Evolutionary conservation across 495 filamentous ascomycete genomes (phyloP), one percentile per base, ranked within the genome.

Genomic region (Geoglossum glabrum): DNA sequence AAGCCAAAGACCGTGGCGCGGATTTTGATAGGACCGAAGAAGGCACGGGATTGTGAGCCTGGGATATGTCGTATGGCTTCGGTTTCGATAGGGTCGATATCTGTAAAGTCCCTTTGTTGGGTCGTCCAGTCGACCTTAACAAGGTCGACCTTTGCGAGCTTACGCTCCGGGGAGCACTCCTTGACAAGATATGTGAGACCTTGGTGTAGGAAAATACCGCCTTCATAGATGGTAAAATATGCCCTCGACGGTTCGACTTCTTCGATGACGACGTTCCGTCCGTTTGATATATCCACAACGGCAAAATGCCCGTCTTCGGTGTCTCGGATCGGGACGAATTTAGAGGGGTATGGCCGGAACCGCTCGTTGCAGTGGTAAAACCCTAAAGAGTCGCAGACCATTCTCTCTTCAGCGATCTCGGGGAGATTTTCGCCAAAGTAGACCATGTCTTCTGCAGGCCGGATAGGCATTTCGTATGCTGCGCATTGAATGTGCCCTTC

Each of bases 101-200:
- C 92, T 1, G 90, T 96, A 70, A 76, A 98, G 67, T 96, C 92
- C 56, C 92, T 84, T 63, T 95, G 90, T 69, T 82, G 79, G 2
- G 93, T 97, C 10, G 81, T 92, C 89, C 88, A 99, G 69, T 96
- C 87, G 36, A 98, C 90, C 56, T 84, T 81, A n/a, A 97, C 90
- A 55, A 78, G 77, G 60, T 78, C 72, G 26, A 87, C 83, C 59
- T 78, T 78, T 0, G 90, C 90, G 57, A 94, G 79, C 60, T 78
- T 79, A 56, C 76, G 76, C 34, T 90, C 85, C 17, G 83, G 81
- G 64, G 81, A 83, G 65, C 97, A 85, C 63, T 96, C 87, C 62
- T 86, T 83, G 56, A 99, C 84, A 1, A 99, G 78, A 67, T 94
- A 99, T 1, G 82, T 92, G 58, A 80, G 78, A 56, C 92, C 92